phyloP scores from a whole-genome alignment of 2,329 filamentous ascomycete genomes.

The Colletotrichum liaoningense region DNA sequence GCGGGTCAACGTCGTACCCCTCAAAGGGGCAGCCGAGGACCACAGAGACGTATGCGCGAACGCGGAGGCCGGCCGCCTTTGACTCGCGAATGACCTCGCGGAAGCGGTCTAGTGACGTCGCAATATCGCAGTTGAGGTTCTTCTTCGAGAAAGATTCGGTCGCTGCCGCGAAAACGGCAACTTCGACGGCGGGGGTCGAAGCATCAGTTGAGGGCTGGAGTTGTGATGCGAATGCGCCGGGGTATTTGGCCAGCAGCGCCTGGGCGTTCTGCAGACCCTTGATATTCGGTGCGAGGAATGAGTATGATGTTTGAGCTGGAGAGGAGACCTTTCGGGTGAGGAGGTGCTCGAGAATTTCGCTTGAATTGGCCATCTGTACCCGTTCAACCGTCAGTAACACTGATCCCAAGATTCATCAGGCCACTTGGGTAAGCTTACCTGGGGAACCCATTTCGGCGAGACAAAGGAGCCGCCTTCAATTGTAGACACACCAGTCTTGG shows the following conservation, averaged over 20 bases:
- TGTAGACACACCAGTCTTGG: conserved; percentile 74
- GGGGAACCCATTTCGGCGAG: conserved; percentile 85
- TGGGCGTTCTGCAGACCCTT: conserved; percentile 77
- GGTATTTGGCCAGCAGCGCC: conserved; percentile 61
- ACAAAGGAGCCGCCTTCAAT: conserved; percentile 90
- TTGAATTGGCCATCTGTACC: conserved; percentile 80
- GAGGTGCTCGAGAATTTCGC: conserved; percentile 78
- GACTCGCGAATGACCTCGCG: conserved; percentile 75
- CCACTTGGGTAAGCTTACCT: conserved; percentile 59
- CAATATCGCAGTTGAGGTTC: conserved; percentile 86
- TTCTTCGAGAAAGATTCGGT: conserved; percentile 84
- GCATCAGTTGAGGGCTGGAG: conserved; percentile 54
- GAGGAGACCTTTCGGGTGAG: conserved; percentile 68
- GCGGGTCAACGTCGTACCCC: conserved; percentile 72
- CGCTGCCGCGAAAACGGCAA: conserved; percentile 85
- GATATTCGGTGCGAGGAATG: conserved; percentile 83
- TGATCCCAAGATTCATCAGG: neutral
- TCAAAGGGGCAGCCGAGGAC: conserved; percentile 85
- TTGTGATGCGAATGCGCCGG: conserved; percentile 62
- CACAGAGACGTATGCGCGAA: conserved; percentile 84
- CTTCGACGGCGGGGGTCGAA: conserved; percentile 67
- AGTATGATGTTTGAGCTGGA: conserved; percentile 73
- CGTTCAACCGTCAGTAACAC: conserved; percentile 1
- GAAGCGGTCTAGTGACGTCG: conserved; percentile 78
- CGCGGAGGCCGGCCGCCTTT: conserved; percentile 72